Percentiles rank a stretch among this genome's conserved stretches.
Evolutionary conservation across 164 flowering plant genomes (phyloP).

Genomic region (Malania oleifera): DNA sequence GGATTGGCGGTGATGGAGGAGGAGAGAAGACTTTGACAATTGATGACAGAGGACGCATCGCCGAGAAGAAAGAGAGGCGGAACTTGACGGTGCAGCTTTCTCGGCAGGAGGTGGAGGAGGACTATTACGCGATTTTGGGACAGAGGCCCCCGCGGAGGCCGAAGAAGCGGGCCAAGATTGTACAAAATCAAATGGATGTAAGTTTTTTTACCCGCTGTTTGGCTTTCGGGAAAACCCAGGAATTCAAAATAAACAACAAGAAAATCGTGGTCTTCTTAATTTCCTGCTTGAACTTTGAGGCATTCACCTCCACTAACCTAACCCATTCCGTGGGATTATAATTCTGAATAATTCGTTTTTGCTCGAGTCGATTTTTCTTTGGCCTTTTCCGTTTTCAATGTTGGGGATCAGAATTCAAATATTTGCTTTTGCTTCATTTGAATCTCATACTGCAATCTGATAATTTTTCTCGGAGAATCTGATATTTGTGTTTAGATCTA

Average conservation of each 20-base stretch:
- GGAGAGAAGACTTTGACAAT: conserved; percentile 12
- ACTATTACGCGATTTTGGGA: conserved; percentile 49
- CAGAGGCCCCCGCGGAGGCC: conserved; percentile 66
- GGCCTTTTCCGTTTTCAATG: neutral
- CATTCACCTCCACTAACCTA: too few species aligned
- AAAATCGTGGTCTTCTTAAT: too few species aligned
- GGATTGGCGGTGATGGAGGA: conserved; percentile 22
- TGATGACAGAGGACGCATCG: conserved; percentile 16
- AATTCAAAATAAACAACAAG: too few species aligned
- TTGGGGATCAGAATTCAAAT: too few species aligned
- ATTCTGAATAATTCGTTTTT: neutral
- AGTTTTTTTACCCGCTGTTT: conserved; percentile 13
- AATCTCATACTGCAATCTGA: too few species aligned
- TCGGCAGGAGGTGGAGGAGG: conserved; percentile 66
- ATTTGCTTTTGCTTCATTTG: too few species aligned
- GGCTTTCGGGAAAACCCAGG: too few species aligned
- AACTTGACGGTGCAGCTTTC: conserved; percentile 49
- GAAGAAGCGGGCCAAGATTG: conserved; percentile 46
- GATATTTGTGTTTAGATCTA: neutral
- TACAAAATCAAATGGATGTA: conserved; percentile 69
- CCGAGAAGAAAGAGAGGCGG: conserved; percentile 31
- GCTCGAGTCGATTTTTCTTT: neutral
- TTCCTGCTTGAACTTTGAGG: too few species aligned
- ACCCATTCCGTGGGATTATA: neutral
- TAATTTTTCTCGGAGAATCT: too few species aligned